Evolutionary conservation across 1,139 yeast species (phyloP).

Genomic region (Saccharomyces hybrid): DNA sequence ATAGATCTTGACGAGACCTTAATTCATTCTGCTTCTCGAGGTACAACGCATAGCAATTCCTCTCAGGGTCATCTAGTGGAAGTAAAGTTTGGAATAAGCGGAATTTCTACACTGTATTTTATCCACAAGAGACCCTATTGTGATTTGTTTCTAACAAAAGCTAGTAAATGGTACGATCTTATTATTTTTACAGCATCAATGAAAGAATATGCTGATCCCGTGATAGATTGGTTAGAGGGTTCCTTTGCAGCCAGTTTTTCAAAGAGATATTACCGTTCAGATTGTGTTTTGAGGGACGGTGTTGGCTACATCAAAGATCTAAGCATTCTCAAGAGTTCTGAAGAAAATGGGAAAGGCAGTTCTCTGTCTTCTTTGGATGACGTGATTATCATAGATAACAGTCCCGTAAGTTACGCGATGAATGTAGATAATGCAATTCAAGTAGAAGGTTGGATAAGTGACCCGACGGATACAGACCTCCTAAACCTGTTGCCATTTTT

Average conservation of each 20-base stretch:
- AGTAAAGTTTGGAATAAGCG: conserved; percentile 50
- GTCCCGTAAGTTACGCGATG: conserved; percentile 79
- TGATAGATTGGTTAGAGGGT: conserved; percentile 77
- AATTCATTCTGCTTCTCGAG: conserved; percentile 79
- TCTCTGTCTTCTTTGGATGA: conserved; percentile 48
- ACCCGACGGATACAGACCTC: conserved; percentile 79
- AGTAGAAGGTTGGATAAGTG: conserved; percentile 97
- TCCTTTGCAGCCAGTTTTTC: conserved; percentile 24
- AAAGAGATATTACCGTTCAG: conserved; percentile 66
- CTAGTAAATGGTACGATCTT: conserved; percentile 79
- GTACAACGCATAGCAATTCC: conserved; percentile 43
- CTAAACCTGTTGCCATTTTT: conserved; percentile 74
- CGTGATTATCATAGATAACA: conserved; percentile 79
- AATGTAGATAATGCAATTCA: conserved; percentile 84
- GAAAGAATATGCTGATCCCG: conserved; percentile 94
- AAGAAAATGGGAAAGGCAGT: conserved; percentile 2
- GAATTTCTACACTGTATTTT: conserved; percentile 66
- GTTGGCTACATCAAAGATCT: conserved; percentile 89
- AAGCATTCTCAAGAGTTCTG: conserved; percentile 36
- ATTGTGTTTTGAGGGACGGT: conserved; percentile 69
- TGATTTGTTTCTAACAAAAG: conserved; percentile 71
- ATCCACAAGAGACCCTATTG: conserved; percentile 91
- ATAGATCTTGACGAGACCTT: conserved; percentile 90
- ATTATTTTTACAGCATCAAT: conserved; percentile 93
- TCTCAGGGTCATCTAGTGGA: conserved; percentile 62